Conservation (phyloP, 768 basidiomycete species). For the Neoboletus subvelutipes region DNA sequence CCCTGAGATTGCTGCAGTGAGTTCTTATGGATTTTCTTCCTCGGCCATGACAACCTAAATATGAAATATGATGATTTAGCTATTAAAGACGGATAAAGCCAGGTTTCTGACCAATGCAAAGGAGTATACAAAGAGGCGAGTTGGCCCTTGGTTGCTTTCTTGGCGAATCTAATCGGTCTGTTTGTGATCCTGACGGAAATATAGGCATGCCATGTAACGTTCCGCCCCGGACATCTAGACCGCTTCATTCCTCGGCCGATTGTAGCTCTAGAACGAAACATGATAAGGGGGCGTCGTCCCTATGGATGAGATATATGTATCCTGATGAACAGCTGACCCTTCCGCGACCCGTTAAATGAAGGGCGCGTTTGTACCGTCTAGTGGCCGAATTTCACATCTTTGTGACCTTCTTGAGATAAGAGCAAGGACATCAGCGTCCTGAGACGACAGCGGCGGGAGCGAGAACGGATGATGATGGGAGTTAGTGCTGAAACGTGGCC, state of each 20-base stretch:
- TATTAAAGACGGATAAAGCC: constrained; percentile 71
- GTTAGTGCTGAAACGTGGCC: constrained; percentile 5
- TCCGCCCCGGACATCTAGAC: not conserved
- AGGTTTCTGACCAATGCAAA: constrained; percentile 78
- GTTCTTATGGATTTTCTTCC: constrained; percentile 26
- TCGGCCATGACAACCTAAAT: not conserved
- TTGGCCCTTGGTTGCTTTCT: not conserved
- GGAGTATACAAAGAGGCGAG: constrained; percentile 84
- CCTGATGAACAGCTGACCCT: constrained; percentile 3
- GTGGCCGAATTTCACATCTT: constrained; percentile 5
- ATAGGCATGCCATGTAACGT: constrained; percentile 25
- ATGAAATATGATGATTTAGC: constrained; percentile 37
- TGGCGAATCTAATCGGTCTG: constrained; percentile 4
- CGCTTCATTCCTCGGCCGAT: not conserved
- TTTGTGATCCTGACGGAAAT: not conserved
- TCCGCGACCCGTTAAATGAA: constrained; percentile 5
- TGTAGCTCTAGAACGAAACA: constrained; percentile 14
- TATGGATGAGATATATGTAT: constrained; percentile 2
- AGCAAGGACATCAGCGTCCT: not conserved
- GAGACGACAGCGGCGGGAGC: not conserved
- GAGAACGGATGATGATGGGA: constrained; percentile 10
- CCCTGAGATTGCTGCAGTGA: constrained; percentile 79
- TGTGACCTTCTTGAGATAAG: constrained; percentile 6
- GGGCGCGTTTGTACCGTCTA: not conserved
- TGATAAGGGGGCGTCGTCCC: not conserved